Evolutionary conservation across 2,329 filamentous ascomycete genomes (phyloP).

Genomic region (Emergomyces pasteurianus): DNA sequence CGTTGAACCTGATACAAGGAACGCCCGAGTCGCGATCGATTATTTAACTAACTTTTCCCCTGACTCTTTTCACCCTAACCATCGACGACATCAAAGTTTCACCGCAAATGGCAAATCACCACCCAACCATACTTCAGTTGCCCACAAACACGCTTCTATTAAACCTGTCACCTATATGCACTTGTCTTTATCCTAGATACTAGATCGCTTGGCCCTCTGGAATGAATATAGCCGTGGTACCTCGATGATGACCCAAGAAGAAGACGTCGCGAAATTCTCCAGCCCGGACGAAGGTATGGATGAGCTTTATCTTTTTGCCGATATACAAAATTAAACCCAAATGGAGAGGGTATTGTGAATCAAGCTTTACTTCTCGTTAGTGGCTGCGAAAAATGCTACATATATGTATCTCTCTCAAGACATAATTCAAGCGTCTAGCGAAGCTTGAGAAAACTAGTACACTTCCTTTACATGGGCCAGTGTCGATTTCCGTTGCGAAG

Average conservation of each 20-base stretch:
- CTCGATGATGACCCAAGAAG: constrained; percentile 13
- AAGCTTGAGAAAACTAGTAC: background rate
- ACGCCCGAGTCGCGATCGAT: no score
- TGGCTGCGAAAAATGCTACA: background rate
- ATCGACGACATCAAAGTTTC: no score
- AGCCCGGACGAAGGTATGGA: constrained; percentile 21
- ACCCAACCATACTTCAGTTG: background rate
- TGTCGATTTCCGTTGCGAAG: background rate
- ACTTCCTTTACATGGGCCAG: background rate
- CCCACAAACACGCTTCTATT: background rate
- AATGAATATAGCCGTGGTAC: background rate
- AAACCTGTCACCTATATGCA: background rate
- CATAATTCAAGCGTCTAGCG: background rate
- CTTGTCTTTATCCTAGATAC: background rate
- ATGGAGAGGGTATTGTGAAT: background rate
- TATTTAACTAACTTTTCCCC: no score
- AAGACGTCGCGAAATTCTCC: constrained; percentile 22
- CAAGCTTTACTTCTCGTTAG: background rate
- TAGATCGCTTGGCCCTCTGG: background rate
- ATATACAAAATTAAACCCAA: background rate
- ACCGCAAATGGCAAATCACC: no score
- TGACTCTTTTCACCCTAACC: no score
- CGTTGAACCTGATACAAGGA: no score
- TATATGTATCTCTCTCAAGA: background rate
- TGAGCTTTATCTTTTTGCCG: background rate